Evolutionary conservation across 768 basidiomycete species (phyloP).

Genomic region (Sutorius australiensis): DNA sequence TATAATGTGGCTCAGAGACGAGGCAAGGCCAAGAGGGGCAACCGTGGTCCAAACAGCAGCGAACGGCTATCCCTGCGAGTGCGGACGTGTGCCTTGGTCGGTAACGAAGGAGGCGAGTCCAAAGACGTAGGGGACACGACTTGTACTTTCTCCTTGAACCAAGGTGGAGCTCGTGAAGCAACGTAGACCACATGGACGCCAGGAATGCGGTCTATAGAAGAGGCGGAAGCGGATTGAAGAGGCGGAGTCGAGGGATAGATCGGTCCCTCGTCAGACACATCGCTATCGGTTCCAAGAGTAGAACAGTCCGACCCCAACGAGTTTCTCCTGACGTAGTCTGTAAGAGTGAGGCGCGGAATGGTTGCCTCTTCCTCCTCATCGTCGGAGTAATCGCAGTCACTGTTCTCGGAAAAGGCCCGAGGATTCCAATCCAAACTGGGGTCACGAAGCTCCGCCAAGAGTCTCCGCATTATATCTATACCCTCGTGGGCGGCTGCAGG

Average conservation of each 20-base stretch:
- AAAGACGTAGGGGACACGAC: background rate
- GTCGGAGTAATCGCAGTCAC: background rate
- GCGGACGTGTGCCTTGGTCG: background rate
- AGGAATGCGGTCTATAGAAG: background rate
- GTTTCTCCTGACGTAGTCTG: background rate
- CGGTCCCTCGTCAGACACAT: constrained; percentile 1
- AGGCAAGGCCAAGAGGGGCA: background rate
- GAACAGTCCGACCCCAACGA: constrained; percentile 1
- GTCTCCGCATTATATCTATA: constrained; percentile 9
- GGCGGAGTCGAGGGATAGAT: constrained; percentile 9
- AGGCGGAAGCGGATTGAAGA: background rate
- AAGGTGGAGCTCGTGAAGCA: background rate
- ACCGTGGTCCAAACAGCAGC: background rate
- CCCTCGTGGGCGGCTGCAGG: background rate
- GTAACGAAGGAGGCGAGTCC: constrained; percentile 2
- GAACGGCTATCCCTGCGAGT: constrained; percentile 3
- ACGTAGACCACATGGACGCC: background rate
- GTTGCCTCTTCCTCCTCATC: background rate
- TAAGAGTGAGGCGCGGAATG: background rate
- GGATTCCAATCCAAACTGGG: constrained; percentile 6
- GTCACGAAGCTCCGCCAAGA: constrained; percentile 17
- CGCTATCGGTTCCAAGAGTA: background rate
- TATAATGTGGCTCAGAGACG: background rate
- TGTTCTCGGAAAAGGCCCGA: constrained; percentile 2
- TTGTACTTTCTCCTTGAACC: background rate